A percentile compares a stretch with the other conserved stretches of the same genome.
These are phyloP conservation scores for Zostera marina DNA, from an alignment of 116 monocot species.

Conservation along the genomic window DNA sequence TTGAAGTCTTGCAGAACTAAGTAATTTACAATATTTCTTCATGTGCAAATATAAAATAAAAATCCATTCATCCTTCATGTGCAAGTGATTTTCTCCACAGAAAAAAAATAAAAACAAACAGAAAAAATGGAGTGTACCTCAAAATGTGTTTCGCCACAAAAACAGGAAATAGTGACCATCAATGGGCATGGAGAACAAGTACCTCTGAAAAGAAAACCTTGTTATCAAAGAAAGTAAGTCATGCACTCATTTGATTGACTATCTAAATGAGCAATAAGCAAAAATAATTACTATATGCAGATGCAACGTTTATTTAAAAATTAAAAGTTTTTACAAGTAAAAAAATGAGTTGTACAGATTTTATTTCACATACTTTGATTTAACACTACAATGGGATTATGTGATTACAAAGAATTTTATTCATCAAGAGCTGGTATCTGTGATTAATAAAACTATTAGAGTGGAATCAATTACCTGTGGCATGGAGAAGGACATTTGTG, in stretches of 20 bases:
- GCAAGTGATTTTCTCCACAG: neutral
- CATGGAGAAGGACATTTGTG: slow-evolving; percentile 94
- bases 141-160: slow-evolving; percentile 66
- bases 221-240: slow-evolving; percentile 1
- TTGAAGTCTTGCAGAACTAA: neutral
- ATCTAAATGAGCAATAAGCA: neutral
- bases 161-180: slow-evolving; percentile 80
- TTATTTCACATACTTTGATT: too few species aligned
- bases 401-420: neutral
- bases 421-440: neutral
- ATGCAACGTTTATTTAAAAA: too few species aligned
- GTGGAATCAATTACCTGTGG: slow-evolving; percentile 42
- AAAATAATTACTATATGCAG: neutral
- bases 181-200: slow-evolving; percentile 81
- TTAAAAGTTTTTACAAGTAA: too few species aligned
- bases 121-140: slow-evolving; percentile 33
- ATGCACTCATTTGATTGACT: neutral
- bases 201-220: slow-evolving; percentile 36
- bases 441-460: neutral
- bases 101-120: too few species aligned
- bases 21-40: neutral
- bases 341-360: too few species aligned
- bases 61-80: neutral
- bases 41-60: neutral
- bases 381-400: neutral